Conservation (phyloP, 495 filamentous ascomycete species). For the Lepraria neglecta region DNA sequence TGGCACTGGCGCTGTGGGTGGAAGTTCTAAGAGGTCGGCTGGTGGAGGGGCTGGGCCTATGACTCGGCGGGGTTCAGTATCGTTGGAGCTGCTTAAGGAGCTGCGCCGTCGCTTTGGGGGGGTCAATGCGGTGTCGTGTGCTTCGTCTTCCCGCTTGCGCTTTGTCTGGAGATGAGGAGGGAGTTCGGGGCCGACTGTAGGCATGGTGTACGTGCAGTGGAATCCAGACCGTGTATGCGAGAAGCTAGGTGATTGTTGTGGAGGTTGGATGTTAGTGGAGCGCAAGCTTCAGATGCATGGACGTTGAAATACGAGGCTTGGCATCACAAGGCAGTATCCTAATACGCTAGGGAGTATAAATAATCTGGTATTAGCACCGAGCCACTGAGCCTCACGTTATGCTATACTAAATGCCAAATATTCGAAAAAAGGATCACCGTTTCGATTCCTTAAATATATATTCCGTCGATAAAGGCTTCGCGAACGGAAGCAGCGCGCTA, state of each 20-base stretch:
- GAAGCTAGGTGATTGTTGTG: neutral
- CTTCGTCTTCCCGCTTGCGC: constrained; percentile 35
- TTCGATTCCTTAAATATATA: too few relatives aligned
- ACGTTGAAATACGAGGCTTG: neutral
- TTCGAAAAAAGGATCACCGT: too few relatives aligned
- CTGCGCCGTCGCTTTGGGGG: constrained; percentile 25
- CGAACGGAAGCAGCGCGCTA: too few relatives aligned
- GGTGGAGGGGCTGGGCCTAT: constrained; percentile 50
- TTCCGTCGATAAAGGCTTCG: too few relatives aligned
- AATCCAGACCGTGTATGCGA: neutral
- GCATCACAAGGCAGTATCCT: too few relatives aligned
- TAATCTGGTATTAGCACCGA: too few relatives aligned
- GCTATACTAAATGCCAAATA: too few relatives aligned
- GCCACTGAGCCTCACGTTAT: too few relatives aligned
- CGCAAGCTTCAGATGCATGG: neutral
- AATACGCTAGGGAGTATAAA: too few relatives aligned
- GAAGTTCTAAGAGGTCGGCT: constrained; percentile 45
- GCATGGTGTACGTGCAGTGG: constrained; percentile 7
- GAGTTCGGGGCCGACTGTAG: constrained; percentile 34
- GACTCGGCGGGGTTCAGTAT: constrained; percentile 42
- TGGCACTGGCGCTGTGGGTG: constrained; percentile 29
- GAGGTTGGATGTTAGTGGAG: neutral
- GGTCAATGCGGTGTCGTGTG: constrained; percentile 17
- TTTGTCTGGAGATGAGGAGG: constrained; percentile 36
- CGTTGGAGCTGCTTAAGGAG: constrained; percentile 28